phyloP scores from a whole-genome alignment of 768 basidiomycete species.

The Leccinum disarticulatum region DNA sequence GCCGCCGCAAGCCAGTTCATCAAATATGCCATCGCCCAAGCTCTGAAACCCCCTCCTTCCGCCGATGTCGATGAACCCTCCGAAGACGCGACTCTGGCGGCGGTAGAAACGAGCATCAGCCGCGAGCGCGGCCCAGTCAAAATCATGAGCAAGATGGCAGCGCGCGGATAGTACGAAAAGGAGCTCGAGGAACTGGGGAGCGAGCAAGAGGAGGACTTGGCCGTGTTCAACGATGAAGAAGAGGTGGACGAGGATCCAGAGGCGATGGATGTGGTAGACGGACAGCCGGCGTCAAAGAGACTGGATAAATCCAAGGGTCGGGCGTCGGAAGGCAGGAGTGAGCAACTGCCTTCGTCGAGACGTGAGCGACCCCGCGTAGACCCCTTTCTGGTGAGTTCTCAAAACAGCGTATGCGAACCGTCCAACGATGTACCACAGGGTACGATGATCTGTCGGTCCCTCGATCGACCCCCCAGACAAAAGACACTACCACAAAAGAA shows the following conservation, averaged over 20 bases:
- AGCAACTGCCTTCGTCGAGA: slow-evolving; percentile 31
- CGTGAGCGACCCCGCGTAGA: slow-evolving; percentile 56
- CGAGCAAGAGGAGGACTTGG: slow-evolving; percentile 47
- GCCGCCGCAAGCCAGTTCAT: too few species aligned
- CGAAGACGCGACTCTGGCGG: not conserved
- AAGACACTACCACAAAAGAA: slow-evolving; percentile 6
- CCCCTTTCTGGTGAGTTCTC: slow-evolving; percentile 59
- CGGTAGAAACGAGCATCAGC: slow-evolving; percentile 15
- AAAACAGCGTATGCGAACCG: not conserved
- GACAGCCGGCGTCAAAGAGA: not conserved
- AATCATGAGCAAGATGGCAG: slow-evolving; percentile 73
- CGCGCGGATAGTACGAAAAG: slow-evolving; percentile 61
- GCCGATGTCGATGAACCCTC: slow-evolving; percentile 32
- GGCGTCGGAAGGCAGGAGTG: slow-evolving; percentile 26
- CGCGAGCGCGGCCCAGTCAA: slow-evolving; percentile 45
- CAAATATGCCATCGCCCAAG: too few species aligned
- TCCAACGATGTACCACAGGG: slow-evolving; percentile 22
- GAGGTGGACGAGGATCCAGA: slow-evolving; percentile 7
- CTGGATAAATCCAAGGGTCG: slow-evolving; percentile 39
- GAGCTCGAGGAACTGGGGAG: slow-evolving; percentile 44
- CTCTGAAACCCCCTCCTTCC: slow-evolving; percentile 44
- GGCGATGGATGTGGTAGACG: slow-evolving; percentile 10
- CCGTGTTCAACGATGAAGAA: slow-evolving; percentile 36
- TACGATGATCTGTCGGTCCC: slow-evolving; percentile 26
- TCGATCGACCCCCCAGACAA: not conserved